Conservation (phyloP, 2,329 filamentous ascomycete genomes). For the Ophiostoma ulmi region DNA sequence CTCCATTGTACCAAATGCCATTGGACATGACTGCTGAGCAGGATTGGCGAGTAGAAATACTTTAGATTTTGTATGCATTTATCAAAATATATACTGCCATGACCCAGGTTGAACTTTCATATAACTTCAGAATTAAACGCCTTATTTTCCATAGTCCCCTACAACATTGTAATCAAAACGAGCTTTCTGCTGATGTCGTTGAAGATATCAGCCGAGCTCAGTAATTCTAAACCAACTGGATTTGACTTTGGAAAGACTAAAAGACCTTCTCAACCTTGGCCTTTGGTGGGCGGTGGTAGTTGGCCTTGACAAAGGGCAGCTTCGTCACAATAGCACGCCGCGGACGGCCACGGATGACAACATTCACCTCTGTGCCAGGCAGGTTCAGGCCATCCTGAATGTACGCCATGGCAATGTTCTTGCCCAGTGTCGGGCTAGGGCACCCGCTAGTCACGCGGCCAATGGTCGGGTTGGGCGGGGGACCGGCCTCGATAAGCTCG, state of each 20-base stretch:
- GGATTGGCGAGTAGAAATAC: no score
- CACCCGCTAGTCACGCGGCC: constrained; percentile 84
- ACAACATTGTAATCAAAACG: background rate
- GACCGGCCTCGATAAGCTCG: constrained; percentile 56
- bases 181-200: background rate
- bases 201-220: background rate
- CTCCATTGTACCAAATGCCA: no score
- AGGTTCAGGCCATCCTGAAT: constrained; percentile 77
- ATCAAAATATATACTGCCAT: background rate
- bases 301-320: constrained; percentile 82
- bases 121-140: background rate
- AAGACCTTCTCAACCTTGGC: background rate
- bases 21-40: no score
- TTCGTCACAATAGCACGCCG: constrained; percentile 71
- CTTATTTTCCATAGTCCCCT: background rate
- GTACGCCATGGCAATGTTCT: constrained; percentile 96
- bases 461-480: constrained; percentile 36
- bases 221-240: no score
- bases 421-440: constrained; percentile 76
- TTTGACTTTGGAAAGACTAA: background rate
- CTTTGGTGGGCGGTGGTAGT: constrained; percentile 48
- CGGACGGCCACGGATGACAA: constrained; percentile 70
- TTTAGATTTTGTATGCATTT: background rate
- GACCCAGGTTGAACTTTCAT: constrained; percentile 8
- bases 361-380: constrained; percentile 71